phyloP scores from a whole-genome alignment of 495 filamentous ascomycete genomes.

The Chaetomium tenue region DNA sequence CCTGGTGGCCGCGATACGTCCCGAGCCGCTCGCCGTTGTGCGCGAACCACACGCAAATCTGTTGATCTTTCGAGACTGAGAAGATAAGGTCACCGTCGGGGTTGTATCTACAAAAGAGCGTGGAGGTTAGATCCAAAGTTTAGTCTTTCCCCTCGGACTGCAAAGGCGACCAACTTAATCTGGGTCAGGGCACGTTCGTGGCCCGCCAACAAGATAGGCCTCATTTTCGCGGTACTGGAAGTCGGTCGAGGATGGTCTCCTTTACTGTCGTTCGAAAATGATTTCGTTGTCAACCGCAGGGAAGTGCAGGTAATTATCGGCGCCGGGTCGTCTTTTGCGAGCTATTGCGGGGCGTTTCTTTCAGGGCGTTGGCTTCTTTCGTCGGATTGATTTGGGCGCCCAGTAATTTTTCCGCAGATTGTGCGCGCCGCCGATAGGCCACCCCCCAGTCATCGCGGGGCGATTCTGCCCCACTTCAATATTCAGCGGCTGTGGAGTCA shows the following conservation, averaged over 20 bases:
- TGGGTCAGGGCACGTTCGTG: conserved; percentile 99
- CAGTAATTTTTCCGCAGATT: conserved; percentile 41
- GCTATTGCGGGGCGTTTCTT: conserved; percentile 22
- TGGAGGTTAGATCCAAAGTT: conserved; percentile 3
- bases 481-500: conserved; percentile 1
- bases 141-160: not conserved
- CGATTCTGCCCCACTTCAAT: conserved; percentile 25
- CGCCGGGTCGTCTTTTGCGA: conserved; percentile 9
- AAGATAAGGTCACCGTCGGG: conserved; percentile 96
- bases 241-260: not conserved
- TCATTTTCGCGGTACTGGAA: conserved; percentile 59
- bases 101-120: conserved; percentile 63
- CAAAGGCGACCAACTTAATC: conserved; percentile 67
- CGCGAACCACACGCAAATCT: conserved; percentile 91
- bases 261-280: conserved; percentile 1
- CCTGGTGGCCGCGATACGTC: conserved; percentile 94
- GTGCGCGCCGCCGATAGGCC: conserved; percentile 35
- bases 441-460: conserved; percentile 27
- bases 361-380: conserved; percentile 15
- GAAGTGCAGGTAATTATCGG: conserved; percentile 12
- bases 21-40: conserved; percentile 93
- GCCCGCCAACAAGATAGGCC: conserved; percentile 91
- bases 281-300: conserved; percentile 10
- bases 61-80: conserved; percentile 95
- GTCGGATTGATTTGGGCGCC: conserved; percentile 26